These are phyloP conservation scores for Lanzia echinophila DNA, from an alignment of 2,329 filamentous ascomycete genomes.

Conservation along the genomic window DNA sequence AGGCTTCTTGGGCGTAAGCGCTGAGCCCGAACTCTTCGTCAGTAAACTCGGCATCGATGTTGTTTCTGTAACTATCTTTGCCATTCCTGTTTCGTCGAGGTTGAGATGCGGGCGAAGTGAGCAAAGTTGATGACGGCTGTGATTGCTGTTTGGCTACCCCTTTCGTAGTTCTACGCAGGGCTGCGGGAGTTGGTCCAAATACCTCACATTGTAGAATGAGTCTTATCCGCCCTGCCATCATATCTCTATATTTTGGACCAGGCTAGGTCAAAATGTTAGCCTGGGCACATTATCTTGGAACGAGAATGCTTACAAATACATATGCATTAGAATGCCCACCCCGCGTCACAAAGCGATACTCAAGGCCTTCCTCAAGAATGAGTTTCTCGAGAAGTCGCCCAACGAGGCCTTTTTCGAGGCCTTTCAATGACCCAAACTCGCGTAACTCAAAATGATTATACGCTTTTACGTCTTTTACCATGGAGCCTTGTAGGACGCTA, in stretches of 20 bases:
- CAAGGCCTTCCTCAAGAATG: constrained; percentile 64
- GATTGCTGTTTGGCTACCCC: constrained; percentile 8
- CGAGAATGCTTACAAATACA: constrained; percentile 46
- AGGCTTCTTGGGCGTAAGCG: constrained; percentile 35
- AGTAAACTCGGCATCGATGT: not conserved
- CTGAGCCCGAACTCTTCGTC: constrained; percentile 3
- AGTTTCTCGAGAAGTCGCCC: constrained; percentile 80
- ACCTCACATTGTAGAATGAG: constrained; percentile 26
- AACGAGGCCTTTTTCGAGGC: constrained; percentile 66
- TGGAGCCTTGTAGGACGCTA: constrained; percentile 72
- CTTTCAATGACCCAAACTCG: constrained; percentile 61
- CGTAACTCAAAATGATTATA: constrained; percentile 33
- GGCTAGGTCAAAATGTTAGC: constrained; percentile 29
- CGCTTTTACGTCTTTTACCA: constrained; percentile 46
- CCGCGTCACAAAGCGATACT: constrained; percentile 62
- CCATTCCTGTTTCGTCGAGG: constrained; percentile 25
- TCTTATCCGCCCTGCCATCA: constrained; percentile 23
- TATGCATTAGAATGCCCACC: no score
- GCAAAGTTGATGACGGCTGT: constrained; percentile 52
- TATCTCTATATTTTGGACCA: constrained; percentile 24
- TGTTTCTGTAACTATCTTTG: constrained; percentile 21
- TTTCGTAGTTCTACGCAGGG: constrained; percentile 32
- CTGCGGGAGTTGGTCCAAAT: constrained; percentile 19
- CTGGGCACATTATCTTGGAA: not conserved
- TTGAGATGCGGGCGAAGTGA: constrained; percentile 37